phyloP scores from a whole-genome alignment of 2,329 filamentous ascomycete species.

The Ascochyta clinopodiicola region DNA sequence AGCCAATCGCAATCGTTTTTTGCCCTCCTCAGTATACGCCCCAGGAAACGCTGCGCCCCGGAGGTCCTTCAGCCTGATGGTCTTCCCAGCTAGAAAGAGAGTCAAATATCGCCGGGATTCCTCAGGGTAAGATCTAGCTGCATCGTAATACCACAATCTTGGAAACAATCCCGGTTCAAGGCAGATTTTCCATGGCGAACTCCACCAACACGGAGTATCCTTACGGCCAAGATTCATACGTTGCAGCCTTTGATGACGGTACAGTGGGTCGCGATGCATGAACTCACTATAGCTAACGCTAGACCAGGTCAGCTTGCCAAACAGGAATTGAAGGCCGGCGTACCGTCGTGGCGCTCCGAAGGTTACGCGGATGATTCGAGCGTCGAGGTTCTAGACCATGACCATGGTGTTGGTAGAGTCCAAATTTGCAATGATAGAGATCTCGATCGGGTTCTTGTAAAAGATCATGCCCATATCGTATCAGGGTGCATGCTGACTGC shows the following conservation, averaged over 20 bases:
- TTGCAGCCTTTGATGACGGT: conserved; percentile 16
- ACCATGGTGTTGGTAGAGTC: conserved; percentile 2
- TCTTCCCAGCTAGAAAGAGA: too few relatives aligned
- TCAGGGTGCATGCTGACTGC: too few relatives aligned
- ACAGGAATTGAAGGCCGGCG: conserved; percentile 11
- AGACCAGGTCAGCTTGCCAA: conserved; percentile 4
- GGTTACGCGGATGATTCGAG: conserved; percentile 9
- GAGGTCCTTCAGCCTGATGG: background rate
- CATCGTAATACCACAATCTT: background rate
- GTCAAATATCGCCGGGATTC: too few relatives aligned
- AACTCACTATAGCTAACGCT: background rate
- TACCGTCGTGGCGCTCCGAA: conserved; percentile 14
- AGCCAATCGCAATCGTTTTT: background rate
- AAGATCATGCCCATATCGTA: too few relatives aligned
- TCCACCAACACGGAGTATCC: conserved; percentile 3
- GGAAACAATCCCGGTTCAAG: background rate
- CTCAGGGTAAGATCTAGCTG: too few relatives aligned
- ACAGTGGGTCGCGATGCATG: background rate
- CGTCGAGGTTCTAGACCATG: conserved; percentile 9
- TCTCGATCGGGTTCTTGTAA: conserved; percentile 8
- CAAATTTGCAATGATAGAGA: conserved; percentile 5
- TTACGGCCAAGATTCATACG: conserved; percentile 11
- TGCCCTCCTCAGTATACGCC: background rate
- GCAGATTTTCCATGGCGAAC: background rate
- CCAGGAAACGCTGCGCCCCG: background rate